Conservation (phyloP, 331 rosid species). For the Spiraea crenata region DNA sequence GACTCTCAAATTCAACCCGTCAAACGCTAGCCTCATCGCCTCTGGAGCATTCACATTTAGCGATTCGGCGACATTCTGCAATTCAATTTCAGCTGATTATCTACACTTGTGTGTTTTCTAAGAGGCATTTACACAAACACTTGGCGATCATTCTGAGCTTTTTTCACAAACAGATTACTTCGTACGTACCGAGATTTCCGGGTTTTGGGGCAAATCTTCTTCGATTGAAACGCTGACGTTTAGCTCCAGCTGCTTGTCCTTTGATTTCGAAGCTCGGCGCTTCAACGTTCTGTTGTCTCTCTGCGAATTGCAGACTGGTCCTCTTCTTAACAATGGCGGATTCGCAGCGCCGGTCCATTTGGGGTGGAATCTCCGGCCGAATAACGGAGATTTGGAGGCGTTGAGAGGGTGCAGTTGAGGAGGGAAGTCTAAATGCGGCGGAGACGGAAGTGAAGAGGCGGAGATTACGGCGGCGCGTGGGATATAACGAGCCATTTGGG, state of each 20-base stretch:
- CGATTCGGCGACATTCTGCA: slow-evolving; percentile 74
- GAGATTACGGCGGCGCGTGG: slow-evolving; percentile 36
- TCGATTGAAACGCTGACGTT: slow-evolving; percentile 57
- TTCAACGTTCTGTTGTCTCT: slow-evolving; percentile 56
- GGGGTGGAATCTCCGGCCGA: slow-evolving; percentile 36
- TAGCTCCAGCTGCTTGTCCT: slow-evolving; percentile 56
- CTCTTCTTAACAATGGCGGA: slow-evolving; percentile 18
- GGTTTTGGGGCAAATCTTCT: slow-evolving; percentile 64
- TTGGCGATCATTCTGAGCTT: background rate
- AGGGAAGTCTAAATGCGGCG: slow-evolving; percentile 14
- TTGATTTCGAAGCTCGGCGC: slow-evolving; percentile 41
- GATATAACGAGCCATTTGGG: slow-evolving; percentile 52
- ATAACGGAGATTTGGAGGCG: slow-evolving; percentile 27
- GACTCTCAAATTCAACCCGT: slow-evolving; percentile 59
- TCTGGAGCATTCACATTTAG: slow-evolving; percentile 69
- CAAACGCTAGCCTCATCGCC: slow-evolving; percentile 75
- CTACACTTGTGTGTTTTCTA: background rate
- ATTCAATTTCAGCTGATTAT: background rate
- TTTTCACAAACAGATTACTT: too few species aligned
- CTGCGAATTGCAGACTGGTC: slow-evolving; percentile 30
- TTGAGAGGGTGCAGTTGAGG: background rate
- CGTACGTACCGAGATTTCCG: slow-evolving; percentile 52
- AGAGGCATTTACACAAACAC: background rate
- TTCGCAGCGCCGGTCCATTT: slow-evolving; percentile 18
- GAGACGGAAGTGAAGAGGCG: slow-evolving; percentile 15